Percentiles rank a stretch among this genome's conserved stretches.
phyloP scores from a whole-genome alignment of 108 stramenopile genomes.

The Pseudonitzschia pungens region DNA sequence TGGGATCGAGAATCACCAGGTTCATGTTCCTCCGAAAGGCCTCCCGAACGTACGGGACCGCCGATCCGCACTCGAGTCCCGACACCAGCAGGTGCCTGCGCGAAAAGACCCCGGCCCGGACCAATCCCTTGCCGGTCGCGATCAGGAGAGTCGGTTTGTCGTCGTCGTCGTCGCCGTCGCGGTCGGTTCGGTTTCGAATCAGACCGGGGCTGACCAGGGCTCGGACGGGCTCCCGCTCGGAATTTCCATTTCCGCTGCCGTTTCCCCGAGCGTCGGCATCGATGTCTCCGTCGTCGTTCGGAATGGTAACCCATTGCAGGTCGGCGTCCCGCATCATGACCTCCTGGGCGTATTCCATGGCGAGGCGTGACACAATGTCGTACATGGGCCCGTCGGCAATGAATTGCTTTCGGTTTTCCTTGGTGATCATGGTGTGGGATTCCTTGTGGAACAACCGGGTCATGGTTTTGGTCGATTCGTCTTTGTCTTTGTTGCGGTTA shows the following conservation, averaged over 20 bases:
- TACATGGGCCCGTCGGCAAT: constrained; percentile 77
- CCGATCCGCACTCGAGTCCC: constrained; percentile 71
- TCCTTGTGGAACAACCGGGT: constrained; percentile 63
- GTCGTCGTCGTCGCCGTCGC: constrained; percentile 23
- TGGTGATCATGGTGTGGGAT: constrained; percentile 49
- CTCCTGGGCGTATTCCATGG: constrained; percentile 70
- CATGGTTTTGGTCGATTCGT: constrained; percentile 25
- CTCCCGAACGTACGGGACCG: constrained; percentile 61
- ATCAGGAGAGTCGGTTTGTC: constrained; percentile 51
- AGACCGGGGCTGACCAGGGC: constrained; percentile 50
- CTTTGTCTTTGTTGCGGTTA: too few relatives aligned
- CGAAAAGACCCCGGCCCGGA: constrained; percentile 74
- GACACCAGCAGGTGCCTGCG: constrained; percentile 62
- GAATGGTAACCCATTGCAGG: constrained; percentile 65
- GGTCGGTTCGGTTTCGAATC: too few relatives aligned
- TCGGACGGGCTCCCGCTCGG: constrained; percentile 47
- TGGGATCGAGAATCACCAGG: constrained; percentile 72
- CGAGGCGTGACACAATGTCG: constrained; percentile 57
- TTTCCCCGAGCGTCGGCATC: too few relatives aligned
- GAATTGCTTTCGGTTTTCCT: constrained; percentile 58
- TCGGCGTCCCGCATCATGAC: constrained; percentile 57
- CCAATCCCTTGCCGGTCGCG: constrained; percentile 77
- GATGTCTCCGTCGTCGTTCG: neutral
- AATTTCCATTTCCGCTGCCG: constrained; percentile 27
- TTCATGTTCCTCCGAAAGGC: constrained; percentile 61